Evolutionary conservation across 2,329 filamentous ascomycete genomes (phyloP), one percentile per base, ranked within the genome.

Genomic region (Pestalotiopsis sp.): DNA sequence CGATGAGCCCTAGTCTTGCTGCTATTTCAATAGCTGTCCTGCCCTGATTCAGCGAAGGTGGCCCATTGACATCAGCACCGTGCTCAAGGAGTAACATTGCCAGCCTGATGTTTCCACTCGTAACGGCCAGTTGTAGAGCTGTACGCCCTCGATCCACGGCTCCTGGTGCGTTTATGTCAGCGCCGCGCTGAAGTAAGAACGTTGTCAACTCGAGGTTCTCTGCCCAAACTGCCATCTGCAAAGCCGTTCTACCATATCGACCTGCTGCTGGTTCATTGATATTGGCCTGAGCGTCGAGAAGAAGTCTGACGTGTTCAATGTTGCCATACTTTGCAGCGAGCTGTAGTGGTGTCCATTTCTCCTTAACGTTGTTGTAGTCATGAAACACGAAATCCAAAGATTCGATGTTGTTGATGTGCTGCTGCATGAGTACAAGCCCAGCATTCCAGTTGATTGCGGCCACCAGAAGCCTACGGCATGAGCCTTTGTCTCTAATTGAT

Each of bases 41-140:
- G 45, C 45, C 45, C 3, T 7, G 0, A 4, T 1, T 0, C 3
- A 7, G 3, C 5, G 45, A 14, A n/a, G 17, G 14, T n/a, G 17
- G 4, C 5, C 13, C 45, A 49, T 49, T 17, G 1, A 5, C 17
- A n/a, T n/a, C 45, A 0, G 45, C 45, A 1, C 45, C 45, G 2
- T n/a, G 14, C 1, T n/a, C 14, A 6, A 49, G 45, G 2, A 49
- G n/a, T 2, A 49, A 9, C 2, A 3, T n/a, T 49, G 45, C 45
- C 13, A 49, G 20, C 6, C 5, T 9, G 14, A 17, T 5, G 0
- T 17, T 17, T 20, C 17, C 45, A 1, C 2, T 0, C 0, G 7
- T 7, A n/a, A n/a, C 45, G 3, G 45, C 45, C 2, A n/a, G n/a
- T 3, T 49, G 45, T 20, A 49, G 7, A 3, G 45, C 45, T 17